phyloP scores from a whole-genome alignment of 164 flowering plant genomes.

The Dillenia suffruticosa region DNA sequence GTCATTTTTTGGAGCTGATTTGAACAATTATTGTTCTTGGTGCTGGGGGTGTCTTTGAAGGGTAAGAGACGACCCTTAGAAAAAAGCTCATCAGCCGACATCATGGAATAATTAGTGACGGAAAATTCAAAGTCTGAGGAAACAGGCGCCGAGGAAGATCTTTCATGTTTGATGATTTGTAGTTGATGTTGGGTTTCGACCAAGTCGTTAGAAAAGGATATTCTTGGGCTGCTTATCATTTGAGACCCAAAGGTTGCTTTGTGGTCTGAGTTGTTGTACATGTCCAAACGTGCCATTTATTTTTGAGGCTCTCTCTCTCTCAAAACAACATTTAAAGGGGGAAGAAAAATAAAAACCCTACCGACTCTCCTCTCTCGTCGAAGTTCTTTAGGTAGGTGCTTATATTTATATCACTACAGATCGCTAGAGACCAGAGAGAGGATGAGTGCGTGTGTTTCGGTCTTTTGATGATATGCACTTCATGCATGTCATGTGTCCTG shows the following conservation, averaged over 20 bases:
- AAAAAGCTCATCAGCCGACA: slow-evolving; percentile 70
- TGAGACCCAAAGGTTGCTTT: slow-evolving; percentile 25
- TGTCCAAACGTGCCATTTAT: slow-evolving; percentile 62
- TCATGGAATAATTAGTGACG: slow-evolving; percentile 40
- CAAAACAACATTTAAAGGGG: not conserved
- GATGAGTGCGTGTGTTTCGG: too few species aligned
- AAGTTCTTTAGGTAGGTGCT: slow-evolving; percentile 13
- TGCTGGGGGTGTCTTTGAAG: slow-evolving; percentile 24
- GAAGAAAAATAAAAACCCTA: slow-evolving; percentile 4
- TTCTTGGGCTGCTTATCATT: slow-evolving; percentile 31
- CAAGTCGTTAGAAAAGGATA: slow-evolving; percentile 83
- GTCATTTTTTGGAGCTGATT: slow-evolving; percentile 24
- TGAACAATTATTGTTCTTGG: slow-evolving; percentile 6
- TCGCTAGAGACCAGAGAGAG: not conserved
- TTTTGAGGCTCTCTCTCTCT: too few species aligned
- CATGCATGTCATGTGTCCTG: too few species aligned
- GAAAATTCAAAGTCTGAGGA: slow-evolving; percentile 77
- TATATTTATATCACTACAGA: slow-evolving; percentile 22
- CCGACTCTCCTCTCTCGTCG: slow-evolving; percentile 5
- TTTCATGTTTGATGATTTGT: slow-evolving; percentile 35
- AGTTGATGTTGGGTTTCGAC: slow-evolving; percentile 32
- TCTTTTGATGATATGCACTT: too few species aligned
- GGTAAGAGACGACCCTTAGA: slow-evolving; percentile 65
- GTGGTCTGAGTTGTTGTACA: slow-evolving; percentile 56
- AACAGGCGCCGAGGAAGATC: slow-evolving; percentile 43